phyloP scores from a whole-genome alignment of 2,329 filamentous ascomycete species.

The Fusarium buharicum region DNA sequence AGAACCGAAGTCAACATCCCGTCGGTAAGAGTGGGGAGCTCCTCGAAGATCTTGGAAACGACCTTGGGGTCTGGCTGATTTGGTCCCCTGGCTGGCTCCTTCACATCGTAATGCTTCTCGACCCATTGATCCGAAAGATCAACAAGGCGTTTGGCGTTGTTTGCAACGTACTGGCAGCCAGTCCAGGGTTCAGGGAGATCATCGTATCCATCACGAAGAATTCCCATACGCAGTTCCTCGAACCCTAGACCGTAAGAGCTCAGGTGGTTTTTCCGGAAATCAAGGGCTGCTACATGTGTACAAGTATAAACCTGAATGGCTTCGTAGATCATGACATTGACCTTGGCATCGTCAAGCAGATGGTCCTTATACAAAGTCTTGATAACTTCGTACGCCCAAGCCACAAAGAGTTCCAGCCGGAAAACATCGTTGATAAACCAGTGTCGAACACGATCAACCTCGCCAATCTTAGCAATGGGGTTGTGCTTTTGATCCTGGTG shows the following conservation, averaged over 20 bases:
- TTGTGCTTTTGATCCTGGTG: slow-evolving; percentile 79
- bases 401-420: slow-evolving; percentile 77
- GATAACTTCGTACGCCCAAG: slow-evolving; percentile 81
- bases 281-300: slow-evolving; percentile 64
- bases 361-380: slow-evolving; percentile 75
- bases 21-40: slow-evolving; percentile 64
- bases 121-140: slow-evolving; percentile 68
- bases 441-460: slow-evolving; percentile 82
- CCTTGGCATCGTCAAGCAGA: slow-evolving; percentile 63
- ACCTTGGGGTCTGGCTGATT: slow-evolving; percentile 53
- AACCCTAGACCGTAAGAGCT: slow-evolving; percentile 76
- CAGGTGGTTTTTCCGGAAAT: slow-evolving; percentile 78
- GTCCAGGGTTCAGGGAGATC: slow-evolving; percentile 88
- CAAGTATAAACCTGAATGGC: slow-evolving; percentile 74
- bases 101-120: slow-evolving; percentile 55
- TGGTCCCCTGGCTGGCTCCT: slow-evolving; percentile 48
- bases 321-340: slow-evolving; percentile 71
- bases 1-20: slow-evolving; percentile 64
- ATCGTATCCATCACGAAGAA: slow-evolving; percentile 71
- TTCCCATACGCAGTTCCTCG: slow-evolving; percentile 73
- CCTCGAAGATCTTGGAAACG: slow-evolving; percentile 58
- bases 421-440: slow-evolving; percentile 85
- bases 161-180: slow-evolving; percentile 70
- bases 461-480: slow-evolving; percentile 70
- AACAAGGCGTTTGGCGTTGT: slow-evolving; percentile 69